phyloP scores from a whole-genome alignment of 2,329 filamentous ascomycete genomes.

The Alternaria novae-zelandiae region DNA sequence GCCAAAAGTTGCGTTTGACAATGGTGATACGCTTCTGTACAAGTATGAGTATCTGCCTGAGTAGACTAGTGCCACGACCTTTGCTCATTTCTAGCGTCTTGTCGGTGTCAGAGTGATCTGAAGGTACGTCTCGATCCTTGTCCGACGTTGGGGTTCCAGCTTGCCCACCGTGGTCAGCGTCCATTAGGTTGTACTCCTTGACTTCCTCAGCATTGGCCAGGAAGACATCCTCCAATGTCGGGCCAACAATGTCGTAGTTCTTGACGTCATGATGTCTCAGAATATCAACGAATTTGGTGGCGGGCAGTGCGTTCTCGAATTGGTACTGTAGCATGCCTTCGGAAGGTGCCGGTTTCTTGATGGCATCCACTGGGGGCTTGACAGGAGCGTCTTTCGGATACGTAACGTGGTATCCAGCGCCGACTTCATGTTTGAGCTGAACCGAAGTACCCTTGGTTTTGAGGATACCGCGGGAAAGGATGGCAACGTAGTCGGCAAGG shows the following conservation, averaged over 20 bases:
- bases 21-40: conserved; percentile 81
- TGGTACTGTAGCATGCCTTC: conserved; percentile 76
- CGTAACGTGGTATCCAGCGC: conserved; percentile 80
- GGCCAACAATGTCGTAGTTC: conserved; percentile 85
- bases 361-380: conserved; percentile 54
- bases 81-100: conserved; percentile 61
- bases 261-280: conserved; percentile 71
- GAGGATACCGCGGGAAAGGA: conserved; percentile 82
- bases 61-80: conserved; percentile 72
- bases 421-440: conserved; percentile 80
- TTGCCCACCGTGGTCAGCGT: conserved; percentile 31
- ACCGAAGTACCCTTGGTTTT: conserved; percentile 85
- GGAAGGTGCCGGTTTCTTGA: conserved; percentile 52
- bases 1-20: conserved; percentile 77
- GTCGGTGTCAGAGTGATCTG: conserved; percentile 41
- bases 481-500: conserved; percentile 85
- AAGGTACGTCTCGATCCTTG: conserved; percentile 32
- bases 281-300: conserved; percentile 72
- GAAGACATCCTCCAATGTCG: conserved; percentile 93
- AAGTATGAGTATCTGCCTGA: conserved; percentile 74
- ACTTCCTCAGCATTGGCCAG: conserved; percentile 84
- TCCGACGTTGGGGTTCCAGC: conserved; percentile 17
- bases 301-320: conserved; percentile 71
- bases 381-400: conserved; percentile 51
- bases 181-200: conserved; percentile 56